Conservation (phyloP, 2,329 filamentous ascomycete genomes). For the Amauroascus niger region DNA sequence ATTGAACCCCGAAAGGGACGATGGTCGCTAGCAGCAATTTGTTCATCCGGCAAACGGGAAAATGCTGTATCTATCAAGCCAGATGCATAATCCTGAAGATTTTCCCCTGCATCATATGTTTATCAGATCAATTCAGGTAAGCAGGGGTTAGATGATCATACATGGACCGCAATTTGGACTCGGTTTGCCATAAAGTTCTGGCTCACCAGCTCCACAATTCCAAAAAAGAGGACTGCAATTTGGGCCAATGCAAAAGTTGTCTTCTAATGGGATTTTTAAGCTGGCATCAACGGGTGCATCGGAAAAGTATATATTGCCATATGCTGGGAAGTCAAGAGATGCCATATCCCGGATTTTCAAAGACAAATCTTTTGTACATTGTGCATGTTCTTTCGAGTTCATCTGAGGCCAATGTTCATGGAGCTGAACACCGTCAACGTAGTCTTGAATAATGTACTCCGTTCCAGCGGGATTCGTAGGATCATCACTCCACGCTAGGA, state of each 20-base stretch:
- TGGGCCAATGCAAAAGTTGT: slow-evolving; percentile 29
- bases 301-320: slow-evolving; percentile 32
- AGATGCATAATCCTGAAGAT: slow-evolving; percentile 13
- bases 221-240: slow-evolving; percentile 23
- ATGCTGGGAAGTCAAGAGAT: slow-evolving; percentile 30
- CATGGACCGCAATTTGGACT: slow-evolving; percentile 16
- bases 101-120: slow-evolving; percentile 9
- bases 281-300: slow-evolving; percentile 19
- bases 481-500: slow-evolving; percentile 13
- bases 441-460: slow-evolving; percentile 24
- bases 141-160: slow-evolving; percentile 6
- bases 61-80: slow-evolving; percentile 17
- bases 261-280: slow-evolving; percentile 21
- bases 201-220: slow-evolving; percentile 16
- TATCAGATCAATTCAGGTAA: background rate
- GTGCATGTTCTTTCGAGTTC: slow-evolving; percentile 27
- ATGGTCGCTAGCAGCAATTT: background rate
- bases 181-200: slow-evolving; percentile 10
- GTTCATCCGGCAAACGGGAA: slow-evolving; percentile 13
- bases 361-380: slow-evolving; percentile 26
- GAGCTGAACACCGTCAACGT: slow-evolving; percentile 26
- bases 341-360: slow-evolving; percentile 26
- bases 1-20: slow-evolving; percentile 16
- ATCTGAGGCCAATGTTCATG: slow-evolving; percentile 29
- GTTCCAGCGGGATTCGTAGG: slow-evolving; percentile 21